A percentile compares a stretch with the other conserved stretches of the same genome.
These are phyloP conservation scores for Aegilops longissima DNA, from an alignment of 176 grass and related monocot genomes.

Conservation along the genomic window DNA sequence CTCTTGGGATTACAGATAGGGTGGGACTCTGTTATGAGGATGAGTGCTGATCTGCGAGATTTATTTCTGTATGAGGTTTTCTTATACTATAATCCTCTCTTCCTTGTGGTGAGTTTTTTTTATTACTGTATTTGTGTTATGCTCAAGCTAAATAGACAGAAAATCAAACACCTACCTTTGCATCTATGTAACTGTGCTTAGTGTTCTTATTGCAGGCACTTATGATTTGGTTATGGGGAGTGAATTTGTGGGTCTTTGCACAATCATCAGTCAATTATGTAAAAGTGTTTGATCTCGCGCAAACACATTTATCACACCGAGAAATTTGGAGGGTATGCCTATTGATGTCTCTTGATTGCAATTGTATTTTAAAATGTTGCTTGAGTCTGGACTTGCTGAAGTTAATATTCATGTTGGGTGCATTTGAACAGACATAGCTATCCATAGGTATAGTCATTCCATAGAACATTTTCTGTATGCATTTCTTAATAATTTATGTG, in stretches of 20 bases:
- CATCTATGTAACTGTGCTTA: constrained; percentile 5
- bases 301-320: constrained; percentile 76
- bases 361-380: background rate
- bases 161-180: background rate
- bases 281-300: constrained; percentile 89
- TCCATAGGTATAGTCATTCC: background rate
- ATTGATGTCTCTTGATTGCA: constrained; percentile 12
- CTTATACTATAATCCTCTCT: constrained; percentile 96
- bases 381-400: background rate
- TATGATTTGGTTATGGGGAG: constrained; percentile 98
- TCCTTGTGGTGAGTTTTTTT: constrained; percentile 76
- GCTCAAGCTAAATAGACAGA: background rate
- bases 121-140: background rate
- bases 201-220: constrained; percentile 63
- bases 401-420: background rate
- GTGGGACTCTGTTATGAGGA: constrained; percentile 94
- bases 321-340: constrained; percentile 95
- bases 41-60: constrained; percentile 89
- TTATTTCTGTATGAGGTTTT: constrained; percentile 97
- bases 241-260: constrained; percentile 95
- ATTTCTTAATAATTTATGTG: background rate
- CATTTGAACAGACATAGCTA: background rate
- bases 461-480: background rate
- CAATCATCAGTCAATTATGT: constrained; percentile 87
- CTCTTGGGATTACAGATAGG: constrained; percentile 60